Conservation (phyloP, 1,284 basidiomycete genomes). For the Trichosporon sp. region DNA sequence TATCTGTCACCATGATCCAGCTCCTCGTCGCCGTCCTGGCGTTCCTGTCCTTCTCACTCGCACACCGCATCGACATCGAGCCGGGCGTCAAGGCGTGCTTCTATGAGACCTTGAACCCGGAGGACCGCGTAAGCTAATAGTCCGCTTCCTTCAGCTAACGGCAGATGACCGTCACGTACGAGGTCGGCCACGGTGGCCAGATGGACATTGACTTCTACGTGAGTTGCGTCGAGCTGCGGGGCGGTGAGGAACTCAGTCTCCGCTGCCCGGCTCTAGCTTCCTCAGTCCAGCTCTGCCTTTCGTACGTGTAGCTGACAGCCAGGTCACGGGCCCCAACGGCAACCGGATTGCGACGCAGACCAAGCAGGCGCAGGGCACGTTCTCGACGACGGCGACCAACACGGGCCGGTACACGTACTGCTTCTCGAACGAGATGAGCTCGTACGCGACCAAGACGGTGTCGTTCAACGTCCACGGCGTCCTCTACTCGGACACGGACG, state of each 20-base stretch:
- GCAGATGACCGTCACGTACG: conserved; percentile 98
- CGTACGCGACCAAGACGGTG: conserved; percentile 89
- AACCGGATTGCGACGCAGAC: conserved; percentile 70
- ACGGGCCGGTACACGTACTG: conserved; percentile 93
- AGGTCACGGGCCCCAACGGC: conserved; percentile 75
- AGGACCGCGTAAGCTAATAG: conserved; percentile 71
- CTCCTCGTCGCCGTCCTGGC: conserved; percentile 18
- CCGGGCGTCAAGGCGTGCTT: conserved; percentile 91
- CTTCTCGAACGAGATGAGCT: conserved; percentile 97
- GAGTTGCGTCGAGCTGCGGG: conserved; percentile 32
- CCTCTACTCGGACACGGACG: conserved; percentile 58
- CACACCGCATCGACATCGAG: conserved; percentile 56
- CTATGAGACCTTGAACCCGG: conserved; percentile 91
- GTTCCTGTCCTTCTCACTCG: conserved; percentile 33
- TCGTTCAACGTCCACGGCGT: conserved; percentile 99
- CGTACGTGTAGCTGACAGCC: neutral
- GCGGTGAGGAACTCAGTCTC: no score
- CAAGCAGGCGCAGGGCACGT: conserved; percentile 82
- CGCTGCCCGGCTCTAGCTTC: no score
- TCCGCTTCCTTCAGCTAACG: neutral
- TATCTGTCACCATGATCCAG: conserved; percentile 9
- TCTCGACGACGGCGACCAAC: conserved; percentile 76
- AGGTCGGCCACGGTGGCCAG: conserved; percentile 86
- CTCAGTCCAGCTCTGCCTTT: no score
- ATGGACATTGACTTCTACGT: conserved; percentile 97